phyloP scores from a whole-genome alignment of 1,284 basidiomycete genomes.

The Rhodotorula sp. region DNA sequence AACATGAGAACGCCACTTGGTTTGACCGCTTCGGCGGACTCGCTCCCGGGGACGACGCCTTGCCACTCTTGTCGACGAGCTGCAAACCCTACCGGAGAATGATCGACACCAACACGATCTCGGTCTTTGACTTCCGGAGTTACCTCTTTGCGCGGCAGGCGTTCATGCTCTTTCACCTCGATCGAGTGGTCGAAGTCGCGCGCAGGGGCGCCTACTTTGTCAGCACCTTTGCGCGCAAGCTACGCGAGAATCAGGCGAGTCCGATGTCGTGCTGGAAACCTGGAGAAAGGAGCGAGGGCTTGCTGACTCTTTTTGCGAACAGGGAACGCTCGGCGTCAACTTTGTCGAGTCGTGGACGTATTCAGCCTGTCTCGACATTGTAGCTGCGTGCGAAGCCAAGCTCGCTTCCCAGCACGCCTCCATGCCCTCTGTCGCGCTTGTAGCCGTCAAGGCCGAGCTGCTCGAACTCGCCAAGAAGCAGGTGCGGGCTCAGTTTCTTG shows the following conservation, averaged over 20 bases:
- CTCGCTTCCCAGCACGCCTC: conserved; percentile 57
- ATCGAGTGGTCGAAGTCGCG: conserved; percentile 66
- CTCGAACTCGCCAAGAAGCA: conserved; percentile 76
- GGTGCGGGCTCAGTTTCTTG: conserved; percentile 52
- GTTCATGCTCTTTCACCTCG: conserved; percentile 68
- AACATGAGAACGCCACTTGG: conserved; percentile 78
- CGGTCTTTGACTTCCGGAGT: conserved; percentile 88
- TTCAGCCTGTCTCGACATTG: conserved; percentile 80
- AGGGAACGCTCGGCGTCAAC: conserved; percentile 68
- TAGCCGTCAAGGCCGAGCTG: conserved; percentile 68
- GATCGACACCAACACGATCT: conserved; percentile 84
- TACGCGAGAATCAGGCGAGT: conserved; percentile 71
- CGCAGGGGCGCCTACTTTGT: conserved; percentile 70
- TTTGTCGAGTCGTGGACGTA: conserved; percentile 95
- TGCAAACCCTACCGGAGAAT: conserved; percentile 86
- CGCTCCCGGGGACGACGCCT: conserved; percentile 68
- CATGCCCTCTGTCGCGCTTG: conserved; percentile 40
- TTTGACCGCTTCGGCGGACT: conserved; percentile 73
- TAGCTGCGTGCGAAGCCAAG: conserved; percentile 81
- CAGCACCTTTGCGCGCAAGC: conserved; percentile 70
- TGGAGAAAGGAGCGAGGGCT: not conserved
- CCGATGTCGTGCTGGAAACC: too few species aligned
- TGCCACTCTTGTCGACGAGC: conserved; percentile 70
- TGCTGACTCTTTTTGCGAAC: conserved; percentile 3
- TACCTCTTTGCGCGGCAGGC: conserved; percentile 89